Percentiles rank a stretch among this genome's conserved stretches.
Evolutionary conservation across 345 rosid genomes (phyloP).

Genomic region (Citrus trifoliata): DNA sequence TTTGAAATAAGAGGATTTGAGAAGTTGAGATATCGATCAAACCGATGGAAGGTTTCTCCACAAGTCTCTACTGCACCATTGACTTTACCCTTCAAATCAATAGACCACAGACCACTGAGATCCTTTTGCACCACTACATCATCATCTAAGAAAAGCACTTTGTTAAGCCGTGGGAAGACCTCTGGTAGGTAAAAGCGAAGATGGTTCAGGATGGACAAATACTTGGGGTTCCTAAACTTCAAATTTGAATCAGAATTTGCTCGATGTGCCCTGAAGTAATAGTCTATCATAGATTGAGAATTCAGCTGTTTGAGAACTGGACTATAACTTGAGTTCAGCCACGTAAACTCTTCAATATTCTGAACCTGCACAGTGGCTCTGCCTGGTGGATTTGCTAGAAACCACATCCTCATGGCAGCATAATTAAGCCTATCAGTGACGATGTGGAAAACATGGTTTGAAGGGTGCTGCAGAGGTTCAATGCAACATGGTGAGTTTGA

Average conservation of each 20-base stretch:
- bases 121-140: constrained; percentile 95
- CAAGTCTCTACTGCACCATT: constrained; percentile 99
- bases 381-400: constrained; percentile 76
- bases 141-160: constrained; percentile 90
- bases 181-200: constrained; percentile 97
- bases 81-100: constrained; percentile 90
- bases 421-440: constrained; percentile 94
- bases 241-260: constrained; percentile 72
- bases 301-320: constrained; percentile 94
- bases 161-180: constrained; percentile 88
- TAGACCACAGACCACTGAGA: constrained; percentile 76
- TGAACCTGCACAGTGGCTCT: constrained; percentile 87
- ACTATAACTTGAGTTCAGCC: constrained; percentile 95
- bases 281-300: constrained; percentile 83
- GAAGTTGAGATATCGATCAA: constrained; percentile 96
- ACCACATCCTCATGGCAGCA: constrained; percentile 99
- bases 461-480: constrained; percentile 64
- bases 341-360: constrained; percentile 84
- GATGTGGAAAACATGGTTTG: constrained; percentile 86
- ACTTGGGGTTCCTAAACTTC: constrained; percentile 95
- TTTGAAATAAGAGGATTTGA: constrained; percentile 89
- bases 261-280: constrained; percentile 83
- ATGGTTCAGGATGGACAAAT: constrained; percentile 92
- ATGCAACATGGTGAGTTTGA: constrained; percentile 19
- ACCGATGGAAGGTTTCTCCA: constrained; percentile 94